phyloP scores from a whole-genome alignment of 208 protist species.

The Crithidia brevicula region DNA sequence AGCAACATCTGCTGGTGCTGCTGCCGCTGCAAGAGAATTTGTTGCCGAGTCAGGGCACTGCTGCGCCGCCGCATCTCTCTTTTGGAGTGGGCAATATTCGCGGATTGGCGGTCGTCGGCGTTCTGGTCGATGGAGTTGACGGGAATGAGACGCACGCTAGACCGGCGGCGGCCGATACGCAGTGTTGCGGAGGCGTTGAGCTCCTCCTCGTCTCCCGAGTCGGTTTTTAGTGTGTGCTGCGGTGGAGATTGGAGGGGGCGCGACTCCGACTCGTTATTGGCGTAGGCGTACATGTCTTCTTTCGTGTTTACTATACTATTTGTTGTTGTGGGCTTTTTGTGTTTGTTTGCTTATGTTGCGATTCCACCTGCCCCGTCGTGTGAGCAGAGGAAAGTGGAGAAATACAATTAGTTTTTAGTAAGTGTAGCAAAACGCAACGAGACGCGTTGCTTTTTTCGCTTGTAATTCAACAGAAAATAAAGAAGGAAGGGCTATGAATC shows the following conservation, averaged over 20 bases:
- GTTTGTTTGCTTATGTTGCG: too few relatives aligned
- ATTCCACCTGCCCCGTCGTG: too few relatives aligned
- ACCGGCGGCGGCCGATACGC: slow-evolving; percentile 1
- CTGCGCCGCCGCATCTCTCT: slow-evolving; percentile 6
- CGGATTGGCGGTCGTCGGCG: background rate
- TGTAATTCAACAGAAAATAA: too few relatives aligned
- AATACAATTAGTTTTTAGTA: too few relatives aligned
- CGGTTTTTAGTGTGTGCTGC: background rate
- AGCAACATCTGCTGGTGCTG: slow-evolving; percentile 1
- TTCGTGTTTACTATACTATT: too few relatives aligned
- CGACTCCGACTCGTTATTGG: too few relatives aligned
- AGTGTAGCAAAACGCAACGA: too few relatives aligned
- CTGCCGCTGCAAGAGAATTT: background rate
- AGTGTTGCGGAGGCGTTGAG: background rate
- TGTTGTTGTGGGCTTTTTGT: too few relatives aligned
- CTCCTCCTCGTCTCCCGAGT: background rate
- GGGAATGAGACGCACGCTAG: slow-evolving; percentile 13
- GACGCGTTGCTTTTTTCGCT: too few relatives aligned
- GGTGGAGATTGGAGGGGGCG: background rate
- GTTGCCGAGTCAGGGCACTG: slow-evolving; percentile 2
- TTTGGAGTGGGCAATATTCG: slow-evolving; percentile 12
- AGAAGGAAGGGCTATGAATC: too few relatives aligned
- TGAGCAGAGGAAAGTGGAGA: too few relatives aligned
- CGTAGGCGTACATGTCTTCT: too few relatives aligned
- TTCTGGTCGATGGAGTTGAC: background rate